Percentiles rank a stretch among this genome's conserved stretches.
These are phyloP conservation scores for Eustoma russellianum DNA, from an alignment of 257 asterid species.

Conservation along the genomic window DNA sequence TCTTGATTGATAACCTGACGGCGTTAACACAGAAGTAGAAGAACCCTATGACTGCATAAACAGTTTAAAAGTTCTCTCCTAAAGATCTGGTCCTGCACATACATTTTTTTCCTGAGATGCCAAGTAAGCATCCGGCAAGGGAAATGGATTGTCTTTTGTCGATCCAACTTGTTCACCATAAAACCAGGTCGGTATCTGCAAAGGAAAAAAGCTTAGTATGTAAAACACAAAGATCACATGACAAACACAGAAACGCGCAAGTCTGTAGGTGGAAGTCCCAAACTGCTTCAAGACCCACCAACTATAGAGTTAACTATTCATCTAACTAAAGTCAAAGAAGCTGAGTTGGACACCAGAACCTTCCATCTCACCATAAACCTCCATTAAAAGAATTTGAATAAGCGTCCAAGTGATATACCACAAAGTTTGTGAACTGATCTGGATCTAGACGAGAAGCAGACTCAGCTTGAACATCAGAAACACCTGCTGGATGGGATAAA, in stretches of 20 bases:
- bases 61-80: too few relatives aligned
- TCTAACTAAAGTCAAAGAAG: not conserved
- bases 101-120: constrained; percentile 81
- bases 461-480: constrained; percentile 84
- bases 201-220: constrained; percentile 3
- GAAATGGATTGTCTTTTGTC: constrained; percentile 76
- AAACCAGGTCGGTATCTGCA: constrained; percentile 78
- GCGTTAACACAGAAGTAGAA: not conserved
- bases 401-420: constrained; percentile 30
- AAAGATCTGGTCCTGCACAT: too few relatives aligned
- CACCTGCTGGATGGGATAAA: constrained; percentile 88
- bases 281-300: not conserved
- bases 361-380: not conserved
- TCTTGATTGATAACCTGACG: too few relatives aligned
- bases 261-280: not conserved
- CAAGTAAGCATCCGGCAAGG: constrained; percentile 75
- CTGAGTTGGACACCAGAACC: too few relatives aligned
- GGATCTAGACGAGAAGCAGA: constrained; percentile 74
- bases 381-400: not conserved
- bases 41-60: not conserved
- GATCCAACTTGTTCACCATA: constrained; percentile 56
- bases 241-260: not conserved
- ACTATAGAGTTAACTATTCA: not conserved
- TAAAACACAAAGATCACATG: constrained; percentile 2
- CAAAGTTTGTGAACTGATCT: constrained; percentile 65